A percentile compares a stretch with the other conserved stretches of the same genome.
phyloP scores from a whole-genome alignment of 345 rosid genomes.

The Euclidium syriacum region DNA sequence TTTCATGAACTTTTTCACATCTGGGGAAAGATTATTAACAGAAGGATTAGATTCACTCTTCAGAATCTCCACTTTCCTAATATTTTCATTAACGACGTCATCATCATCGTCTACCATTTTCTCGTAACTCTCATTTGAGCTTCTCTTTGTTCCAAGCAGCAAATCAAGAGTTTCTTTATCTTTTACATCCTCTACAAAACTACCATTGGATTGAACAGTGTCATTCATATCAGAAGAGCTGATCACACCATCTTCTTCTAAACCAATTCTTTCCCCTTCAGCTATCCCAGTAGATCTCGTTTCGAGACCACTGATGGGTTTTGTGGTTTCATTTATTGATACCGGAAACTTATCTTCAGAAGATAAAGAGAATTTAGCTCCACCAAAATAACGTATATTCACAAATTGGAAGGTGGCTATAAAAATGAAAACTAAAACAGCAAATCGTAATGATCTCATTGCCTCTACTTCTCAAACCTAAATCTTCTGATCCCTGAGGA shows the following conservation, averaged over 20 bases:
- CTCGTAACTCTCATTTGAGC: conserved; percentile 11
- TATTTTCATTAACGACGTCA: conserved; percentile 7
- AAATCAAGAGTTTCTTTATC: conserved; percentile 21
- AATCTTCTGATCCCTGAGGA: conserved; percentile 35
- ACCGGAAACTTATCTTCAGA: conserved; percentile 37
- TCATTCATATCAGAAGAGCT: conserved; percentile 22
- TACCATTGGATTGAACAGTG: neutral
- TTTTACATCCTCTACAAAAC: conserved; percentile 14
- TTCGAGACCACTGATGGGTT: conserved; percentile 9
- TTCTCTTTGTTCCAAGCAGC: conserved; percentile 9
- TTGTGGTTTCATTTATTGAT: conserved; percentile 24
- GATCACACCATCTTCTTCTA: conserved; percentile 16
- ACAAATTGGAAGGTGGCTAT: conserved; percentile 46
- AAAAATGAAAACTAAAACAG: conserved; percentile 36
- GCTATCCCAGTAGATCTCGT: conserved; percentile 31
- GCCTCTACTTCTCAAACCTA: no score
- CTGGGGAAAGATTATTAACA: conserved; percentile 21
- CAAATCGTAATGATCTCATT: conserved; percentile 47
- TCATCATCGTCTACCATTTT: conserved; percentile 23
- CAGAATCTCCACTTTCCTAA: conserved; percentile 27
- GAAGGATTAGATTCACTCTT: conserved; percentile 25
- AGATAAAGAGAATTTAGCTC: conserved; percentile 37
- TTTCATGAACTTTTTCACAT: conserved; percentile 32
- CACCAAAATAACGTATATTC: conserved; percentile 48
- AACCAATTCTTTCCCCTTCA: conserved; percentile 20